Base-by-base conservation (phyloP, 345 rosid species). In the Fremontodendron californicum region DNA sequence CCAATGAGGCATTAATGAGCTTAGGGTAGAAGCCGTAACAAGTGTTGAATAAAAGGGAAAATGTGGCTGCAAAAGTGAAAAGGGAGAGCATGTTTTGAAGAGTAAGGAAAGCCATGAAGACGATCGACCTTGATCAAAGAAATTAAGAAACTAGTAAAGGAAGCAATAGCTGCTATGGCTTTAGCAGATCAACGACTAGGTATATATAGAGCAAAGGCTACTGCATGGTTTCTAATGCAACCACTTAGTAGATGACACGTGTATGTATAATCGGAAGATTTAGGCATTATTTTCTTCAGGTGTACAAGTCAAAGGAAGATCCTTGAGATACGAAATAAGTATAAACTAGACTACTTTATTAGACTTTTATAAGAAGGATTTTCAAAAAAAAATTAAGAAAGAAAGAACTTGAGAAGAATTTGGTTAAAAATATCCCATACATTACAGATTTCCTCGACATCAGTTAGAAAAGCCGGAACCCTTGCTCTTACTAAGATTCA, bases 151-250 rank as follows among this genome's bases (percentile, higher is more conserved):
- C 43, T 25, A 69, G 55, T 27, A 21, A 2, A 31, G 21, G 33
- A 33, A 51, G 43, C 18, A 29, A 52, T 52, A 52, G 25, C 58
- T 46, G n/a, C 9, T n/a, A n/a, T 73, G 51, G 65, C 4, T 21
- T 48, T 63, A 51, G 46, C 43, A 23, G n/a, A 49, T n/a, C 4
- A 19, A 29, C 70, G 6, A n/a, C 21, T 6, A 16, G 25, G 71
- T 63, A 63, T 75, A 48, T 75, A 75, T 75, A 35, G 71, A 21
- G 71, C 6, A 35, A 27, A 62, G 48, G 46, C 11, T 1, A 55
- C 16, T 75, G 78, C 78, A 55, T 62, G 71, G 60, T 48, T 75
- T 43, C 23, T 75, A 62, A 61, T 75, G 42, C 58, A 62, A 43
- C 58, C 70, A 61, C 11, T 62, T 18, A 46, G 2, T 11, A 11